Evolutionary conservation across 306 rosid genomes (phyloP), one percentile per base, ranked within the genome.

Genomic region (Inga laurina): DNA sequence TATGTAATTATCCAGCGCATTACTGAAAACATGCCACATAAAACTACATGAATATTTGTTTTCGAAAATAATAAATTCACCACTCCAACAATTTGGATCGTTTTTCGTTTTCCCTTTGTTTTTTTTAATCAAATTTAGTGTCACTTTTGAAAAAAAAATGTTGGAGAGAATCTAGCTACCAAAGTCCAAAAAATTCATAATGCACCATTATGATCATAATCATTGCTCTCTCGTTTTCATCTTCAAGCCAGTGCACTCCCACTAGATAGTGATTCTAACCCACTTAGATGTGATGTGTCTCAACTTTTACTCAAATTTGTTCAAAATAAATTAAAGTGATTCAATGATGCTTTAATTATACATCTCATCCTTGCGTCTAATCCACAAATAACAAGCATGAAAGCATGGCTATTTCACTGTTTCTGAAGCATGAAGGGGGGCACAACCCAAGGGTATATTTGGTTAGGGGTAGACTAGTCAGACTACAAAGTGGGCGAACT

Each of bases 261-360:
- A 27, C 79, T 73, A 67, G 32, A 24, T 62, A 35, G 77, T 52
- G 83, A 51, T 54, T 69, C 18, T 79, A 70, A 70, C 83, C 68
- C 45, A 52, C 82, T 8, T 16, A 70, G 77, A 70, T 79, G 57
- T 54, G 83, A 79, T 32, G 35, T 67, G 82, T 79, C 82, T 8
- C 76, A 15, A 35, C 66, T 79, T 75, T 74, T 51, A 51, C 2
- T 30, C 78, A 74, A 74, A 49, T 7, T 32, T 74, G 46, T 48
- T 51, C 32, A 49, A 48, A 30, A 30, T 3, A 51, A 49, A 51
- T 32, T 32, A 10, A 32, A 52, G 67, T 9, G 39, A 62, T 75
- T 22, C 15, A 52, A 52, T 51, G 16, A 52, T 52, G 43, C 64
- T 32, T 43, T 49, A 30, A 52, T 34, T 34, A 52, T 43, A 24